These are phyloP conservation scores for Sordaria brevicollis DNA, from an alignment of 495 filamentous ascomycete genomes.

Conservation along the genomic window DNA sequence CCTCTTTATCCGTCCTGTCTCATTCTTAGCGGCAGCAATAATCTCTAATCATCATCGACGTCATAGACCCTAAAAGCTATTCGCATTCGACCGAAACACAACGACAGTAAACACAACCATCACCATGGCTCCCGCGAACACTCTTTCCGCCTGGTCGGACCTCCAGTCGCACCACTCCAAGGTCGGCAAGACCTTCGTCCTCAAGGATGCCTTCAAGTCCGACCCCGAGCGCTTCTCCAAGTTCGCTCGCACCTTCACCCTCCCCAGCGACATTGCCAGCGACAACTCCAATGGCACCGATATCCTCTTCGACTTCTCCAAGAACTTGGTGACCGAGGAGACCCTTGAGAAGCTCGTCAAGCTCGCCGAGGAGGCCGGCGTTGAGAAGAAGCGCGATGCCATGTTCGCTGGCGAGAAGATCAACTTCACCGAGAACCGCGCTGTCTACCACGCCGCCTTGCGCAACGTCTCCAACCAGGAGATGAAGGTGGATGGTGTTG, in stretches of 20 bases:
- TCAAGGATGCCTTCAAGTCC: slow-evolving; percentile 85
- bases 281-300: slow-evolving; percentile 39
- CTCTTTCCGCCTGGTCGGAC: slow-evolving; percentile 72
- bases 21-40: background rate
- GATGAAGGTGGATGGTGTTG: slow-evolving; percentile 89
- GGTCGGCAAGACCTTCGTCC: slow-evolving; percentile 75
- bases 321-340: slow-evolving; percentile 94
- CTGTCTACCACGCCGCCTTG: slow-evolving; percentile 90
- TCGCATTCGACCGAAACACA: background rate
- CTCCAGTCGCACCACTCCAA: slow-evolving; percentile 81
- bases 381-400: slow-evolving; percentile 88
- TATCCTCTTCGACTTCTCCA: slow-evolving; percentile 96
- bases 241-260: slow-evolving; percentile 75
- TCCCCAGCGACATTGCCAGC: slow-evolving; percentile 56
- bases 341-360: slow-evolving; percentile 77
- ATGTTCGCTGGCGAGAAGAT: slow-evolving; percentile 98
- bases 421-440: slow-evolving; percentile 96
- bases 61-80: background rate
- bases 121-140: slow-evolving; percentile 58
- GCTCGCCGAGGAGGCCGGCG: slow-evolving; percentile 78
- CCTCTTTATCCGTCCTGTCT: background rate
- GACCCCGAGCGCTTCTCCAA: slow-evolving; percentile 85
- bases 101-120: background rate
- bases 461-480: slow-evolving; percentile 76
- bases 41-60: background rate